phyloP scores from a whole-genome alignment of 2,329 filamentous ascomycete genomes.

The Purpureocillium lavendulum region DNA sequence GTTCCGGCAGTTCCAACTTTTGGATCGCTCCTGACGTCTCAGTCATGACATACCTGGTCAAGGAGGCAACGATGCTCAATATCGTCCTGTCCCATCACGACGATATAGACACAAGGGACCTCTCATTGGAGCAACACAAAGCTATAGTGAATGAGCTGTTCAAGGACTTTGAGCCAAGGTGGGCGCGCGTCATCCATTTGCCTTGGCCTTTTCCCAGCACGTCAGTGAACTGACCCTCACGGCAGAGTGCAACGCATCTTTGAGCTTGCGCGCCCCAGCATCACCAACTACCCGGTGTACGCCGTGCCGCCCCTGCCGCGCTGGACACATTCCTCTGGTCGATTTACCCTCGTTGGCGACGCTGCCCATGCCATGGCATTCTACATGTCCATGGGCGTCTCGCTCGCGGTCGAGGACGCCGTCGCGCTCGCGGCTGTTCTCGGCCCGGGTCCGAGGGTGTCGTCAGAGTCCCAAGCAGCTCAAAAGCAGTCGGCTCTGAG shows the following conservation, averaged over 20 bases:
- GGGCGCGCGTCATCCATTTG: not conserved
- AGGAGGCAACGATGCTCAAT: conserved; percentile 30
- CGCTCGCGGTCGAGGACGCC: conserved; percentile 11
- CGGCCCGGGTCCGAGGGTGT: conserved; percentile 3
- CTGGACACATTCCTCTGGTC: conserved; percentile 7
- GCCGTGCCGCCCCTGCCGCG: conserved; percentile 7
- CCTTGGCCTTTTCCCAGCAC: too few relatives aligned
- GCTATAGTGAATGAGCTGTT: conserved; percentile 3
- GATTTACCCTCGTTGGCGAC: conserved; percentile 10
- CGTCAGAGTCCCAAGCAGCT: too few relatives aligned
- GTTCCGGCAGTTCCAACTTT: conserved; percentile 9
- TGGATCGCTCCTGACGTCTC: conserved; percentile 30
- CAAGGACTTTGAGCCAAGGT: conserved; percentile 5
- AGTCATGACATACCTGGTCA: conserved; percentile 35
- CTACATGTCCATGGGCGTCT: conserved; percentile 12
- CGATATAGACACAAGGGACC: conserved; percentile 8
- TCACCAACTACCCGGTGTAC: conserved; percentile 10
- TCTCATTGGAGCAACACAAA: conserved; percentile 4
- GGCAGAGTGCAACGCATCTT: conserved; percentile 7
- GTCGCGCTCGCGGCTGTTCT: conserved; percentile 7
- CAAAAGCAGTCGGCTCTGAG: too few relatives aligned
- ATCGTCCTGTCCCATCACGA: conserved; percentile 34
- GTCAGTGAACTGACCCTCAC: not conserved
- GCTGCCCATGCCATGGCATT: conserved; percentile 12
- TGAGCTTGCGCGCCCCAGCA: conserved; percentile 4